Base-by-base conservation (phyloP, 768 basidiomycete species). In the Tylopilus felleus region DNA sequence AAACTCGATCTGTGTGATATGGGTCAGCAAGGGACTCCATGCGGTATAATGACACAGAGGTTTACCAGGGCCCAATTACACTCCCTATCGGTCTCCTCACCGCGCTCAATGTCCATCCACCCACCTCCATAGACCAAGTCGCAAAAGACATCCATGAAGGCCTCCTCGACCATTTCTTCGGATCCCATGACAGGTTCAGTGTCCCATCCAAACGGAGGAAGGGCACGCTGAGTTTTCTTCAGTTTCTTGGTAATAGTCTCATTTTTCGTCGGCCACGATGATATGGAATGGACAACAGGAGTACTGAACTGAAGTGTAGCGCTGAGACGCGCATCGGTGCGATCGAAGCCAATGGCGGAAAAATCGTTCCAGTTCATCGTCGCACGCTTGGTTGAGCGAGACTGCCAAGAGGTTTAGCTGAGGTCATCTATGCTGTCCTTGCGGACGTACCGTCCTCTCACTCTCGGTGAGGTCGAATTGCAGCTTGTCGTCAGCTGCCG, bases 331-430 rank as follows among this genome's bases (percentile, higher is more conserved):
- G 76, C 82, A 55, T 95, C 90, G 10, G 77, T 79, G 21, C 93
- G 86, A 9, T 86, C 74, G 74, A 98, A 98, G 2, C 94, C 94
- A 13, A 86, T 73, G 0, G 78, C 67, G 14, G 92, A 90, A 65
- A 98, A 97, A 68, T 96, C 93, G 47, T 82, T 86, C 94, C 94
- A 98, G 19, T 84, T 83, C 57, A 98, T 78, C 0, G 94, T 95
- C 51, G 84, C 73, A 29, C 94, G 88, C 66, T 94, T 94, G 39
- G 82, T 76, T 2, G 81, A 60, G 49, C 80, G 82, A 65, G 83
- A 77, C 88, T 91, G 62, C 38, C 33, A 5, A 36, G 23, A 36
- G 19, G 21, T 5, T 61, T n/a, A 66, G 62, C 40, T 47, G 44
- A 21, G 23, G 47, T 36, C 41, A 51, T 17, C 27, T 16, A 21